Evolutionary conservation across 2,329 filamentous ascomycete species (phyloP), one percentile per base, ranked within the genome.

Genomic region (Fusarium kyushuense): DNA sequence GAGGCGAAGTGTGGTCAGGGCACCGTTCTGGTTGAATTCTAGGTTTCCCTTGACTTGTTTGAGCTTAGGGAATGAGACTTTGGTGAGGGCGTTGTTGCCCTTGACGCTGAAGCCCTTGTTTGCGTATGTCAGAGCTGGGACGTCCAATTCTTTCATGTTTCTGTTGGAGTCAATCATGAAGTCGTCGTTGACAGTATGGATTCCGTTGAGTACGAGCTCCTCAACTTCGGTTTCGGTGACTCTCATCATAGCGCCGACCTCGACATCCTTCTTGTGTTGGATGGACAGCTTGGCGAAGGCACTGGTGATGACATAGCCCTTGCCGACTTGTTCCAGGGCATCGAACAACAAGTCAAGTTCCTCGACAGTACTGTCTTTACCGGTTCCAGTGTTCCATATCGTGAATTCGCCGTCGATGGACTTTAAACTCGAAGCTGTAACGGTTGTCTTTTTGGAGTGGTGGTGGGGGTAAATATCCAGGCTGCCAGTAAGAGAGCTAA

Each of bases 381-480:
- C 57, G 36, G 63, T 61, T n/a, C 70, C 70, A 1, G 63, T 68
- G 55, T 71, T 74, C 67, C 58, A 68, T 49, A 75, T 54, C 27
- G 72, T 74, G 11, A 75, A 27, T 5, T 30, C 66, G 13, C 73
- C 73, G 3, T 66, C 66, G 2, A 75, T 42, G 10, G 60, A 68
- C 47, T 71, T 67, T 7, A 75, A 64, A 16, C 55, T 67, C 17
- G 69, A 48, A 9, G 64, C 74, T 23, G 65, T 61, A 3, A 74
- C 59, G 4, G 55, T 60, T 6, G 72, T 75, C 59, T 74, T 73
- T 42, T 73, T 70, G 6, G 70, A 72, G 7, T 58, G 40, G 12
- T 61, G 49, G 19, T 72, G 58, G 21, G 74, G 71, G 61, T 75
- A 75, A 11, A 75, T 74, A 8, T 74, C 69, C 7, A 75, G 33